Base-by-base conservation (phyloP, 2,329 filamentous ascomycete species). In the Cyclaneusma minus region DNA sequence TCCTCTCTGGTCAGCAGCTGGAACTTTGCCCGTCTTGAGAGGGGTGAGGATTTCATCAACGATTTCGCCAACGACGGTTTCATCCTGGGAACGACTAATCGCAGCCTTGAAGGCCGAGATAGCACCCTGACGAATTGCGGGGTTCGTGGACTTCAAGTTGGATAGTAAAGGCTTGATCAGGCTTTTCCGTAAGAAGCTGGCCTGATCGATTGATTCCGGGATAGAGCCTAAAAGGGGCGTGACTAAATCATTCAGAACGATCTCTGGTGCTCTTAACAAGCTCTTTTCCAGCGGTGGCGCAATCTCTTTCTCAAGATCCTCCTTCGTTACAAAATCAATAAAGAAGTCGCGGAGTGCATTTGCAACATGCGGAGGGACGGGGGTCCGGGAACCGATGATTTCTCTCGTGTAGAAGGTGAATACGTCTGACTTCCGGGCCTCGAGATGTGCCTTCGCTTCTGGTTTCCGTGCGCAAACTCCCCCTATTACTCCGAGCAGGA, bases 61-160 rank as follows among this genome's bases (percentile, higher is more conserved):
- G 22, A 85, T 66, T 41, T 78, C 75, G 18, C 68, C 62, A 21
- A 92, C 53, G 4, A 62, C 50, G 3, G 57, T 48, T 5, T 60
- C 51, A 35, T 81, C 65, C 24, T 55, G 47, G 37, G 70, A 79
- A 38, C 66, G 64, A 21, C 55, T 49, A 16, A 81, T 66, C n/a
- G 85, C 58, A 7, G 67, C 64, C 36, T 65, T 63, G 48, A 95
- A 93, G 6, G 78, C 78, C 20, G 64, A 61, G 13, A 85, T 54
- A 6, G 81, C 79, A 13, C 83, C 84, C 34, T 67, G 67, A 29
- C 87, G 74, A 34, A 94, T 82, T 3, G 54, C 52, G 9, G 68
- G 57, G 48, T 93, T 95, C 43, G 79, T 85, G 2, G 89, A 95
- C 51, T 92, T 94, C 49, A 85, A 62, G 45, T 84, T 93, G 21